Evolutionary conservation across 257 asterid species (phyloP).

Genomic region (Galeopsis tetrahit): DNA sequence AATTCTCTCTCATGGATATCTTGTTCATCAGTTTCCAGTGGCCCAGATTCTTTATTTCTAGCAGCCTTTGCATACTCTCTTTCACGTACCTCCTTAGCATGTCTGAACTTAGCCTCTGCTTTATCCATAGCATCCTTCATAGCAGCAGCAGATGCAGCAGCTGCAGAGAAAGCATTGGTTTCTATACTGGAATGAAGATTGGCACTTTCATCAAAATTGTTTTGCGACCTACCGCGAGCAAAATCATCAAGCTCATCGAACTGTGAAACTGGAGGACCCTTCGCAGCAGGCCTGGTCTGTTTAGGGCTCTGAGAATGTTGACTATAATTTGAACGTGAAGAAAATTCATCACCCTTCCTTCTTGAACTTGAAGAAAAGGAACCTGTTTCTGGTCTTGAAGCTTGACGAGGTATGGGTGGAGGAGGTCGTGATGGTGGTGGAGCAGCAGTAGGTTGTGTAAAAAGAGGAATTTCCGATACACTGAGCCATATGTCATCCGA

Average conservation of each 20-base stretch:
- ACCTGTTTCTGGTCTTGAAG: slow-evolving; percentile 53
- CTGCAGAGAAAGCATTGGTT: slow-evolving; percentile 70
- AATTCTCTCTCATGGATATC: slow-evolving; percentile 65
- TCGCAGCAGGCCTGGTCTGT: slow-evolving; percentile 50
- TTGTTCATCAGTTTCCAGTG: slow-evolving; percentile 63
- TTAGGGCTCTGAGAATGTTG: slow-evolving; percentile 65
- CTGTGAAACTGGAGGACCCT: slow-evolving; percentile 69
- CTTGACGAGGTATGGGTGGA: slow-evolving; percentile 78
- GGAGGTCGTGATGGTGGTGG: slow-evolving; percentile 99
- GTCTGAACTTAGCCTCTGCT: slow-evolving; percentile 96
- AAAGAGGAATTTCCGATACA: slow-evolving; percentile 92
- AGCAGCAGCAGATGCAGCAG: slow-evolving; percentile 97
- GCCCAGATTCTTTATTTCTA: slow-evolving; percentile 66
- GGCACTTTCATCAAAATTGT: slow-evolving; percentile 53
- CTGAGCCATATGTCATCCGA: slow-evolving; percentile 84
- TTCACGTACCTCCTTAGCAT: slow-evolving; percentile 96
- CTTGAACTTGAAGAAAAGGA: slow-evolving; percentile 59
- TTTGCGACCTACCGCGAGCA: slow-evolving; percentile 64
- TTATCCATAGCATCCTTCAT: slow-evolving; percentile 99
- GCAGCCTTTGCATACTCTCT: slow-evolving; percentile 86
- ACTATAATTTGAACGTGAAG: slow-evolving; percentile 56
- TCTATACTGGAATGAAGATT: slow-evolving; percentile 57
- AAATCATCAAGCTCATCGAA: slow-evolving; percentile 93
- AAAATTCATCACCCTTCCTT: slow-evolving; percentile 62
- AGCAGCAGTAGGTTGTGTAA: slow-evolving; percentile 84